Evolutionary conservation across 2,329 filamentous ascomycete species (phyloP), one percentile per base, ranked within the genome.

Genomic region (Aspergillus brunneoviolaceus): DNA sequence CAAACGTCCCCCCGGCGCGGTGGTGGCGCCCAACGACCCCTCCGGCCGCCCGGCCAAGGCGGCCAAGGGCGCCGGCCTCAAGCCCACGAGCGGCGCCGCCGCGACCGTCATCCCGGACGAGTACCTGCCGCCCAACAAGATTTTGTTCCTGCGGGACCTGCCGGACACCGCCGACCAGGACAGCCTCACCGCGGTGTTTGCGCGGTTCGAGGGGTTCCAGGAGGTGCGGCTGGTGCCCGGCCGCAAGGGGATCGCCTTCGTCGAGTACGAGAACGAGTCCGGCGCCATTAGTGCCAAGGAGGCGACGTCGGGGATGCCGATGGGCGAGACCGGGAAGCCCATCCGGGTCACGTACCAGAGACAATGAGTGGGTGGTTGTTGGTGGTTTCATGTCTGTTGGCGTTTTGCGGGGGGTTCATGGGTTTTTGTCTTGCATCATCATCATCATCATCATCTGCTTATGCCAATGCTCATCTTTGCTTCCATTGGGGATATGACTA

Each of bases 311-410:
- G 92, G 92, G 23, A 93, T 95, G 86, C 82, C 86, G 25, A 80
- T 99, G 67, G 90, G 89, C 56, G 87, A 87, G 19, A 87, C 87
- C 50, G 85, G 85, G 66, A 91, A 92, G 79, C 82, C 87, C 7
- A 91, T 99, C 76, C 96, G 95, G 80, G 93, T 99, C 65, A 97
- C 95, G 14, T 99, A 96, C 83, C 95, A 98, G 80, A 85, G 93
- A 72, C 91, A 96, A 81, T 96, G 83, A 75, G 59, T 52, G 42
- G 67, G 52, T 61, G 63, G 50, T 31, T 60, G 49, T 55, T 56
- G 60, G 29, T 51, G 63, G 35, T 57, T 57, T 58, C 59, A 66
- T 63, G 64, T 54, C 63, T 67, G 65, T 53, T 64, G 69, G 72
- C 71, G 70, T 74, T 74, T 73, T 63, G 68, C 9, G 27, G 55